Evolutionary conservation across 2,329 filamentous ascomycete species (phyloP), one percentile per base, ranked within the genome.

Genomic region (Fusarium temperatum): DNA sequence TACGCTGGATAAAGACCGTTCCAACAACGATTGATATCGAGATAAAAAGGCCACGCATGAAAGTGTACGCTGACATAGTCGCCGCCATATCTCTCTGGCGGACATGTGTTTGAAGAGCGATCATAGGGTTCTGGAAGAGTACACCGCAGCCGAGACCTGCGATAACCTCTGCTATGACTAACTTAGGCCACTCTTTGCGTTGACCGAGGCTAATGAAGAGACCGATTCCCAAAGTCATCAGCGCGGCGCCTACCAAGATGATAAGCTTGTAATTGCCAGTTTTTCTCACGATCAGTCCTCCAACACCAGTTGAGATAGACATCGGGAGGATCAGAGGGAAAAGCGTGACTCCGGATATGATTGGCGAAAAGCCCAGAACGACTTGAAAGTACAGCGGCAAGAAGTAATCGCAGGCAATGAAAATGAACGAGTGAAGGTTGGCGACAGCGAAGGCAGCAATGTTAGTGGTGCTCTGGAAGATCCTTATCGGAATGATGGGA

Each of bases 361-460:
- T 89, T 0, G 94, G 91, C 0, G 87, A 86, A 8, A 90, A 89
- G 44, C 92, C 88, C 36, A 94, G 86, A 54, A 93, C 90, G 51
- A 91, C 88, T 81, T 96, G 94, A 81, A 95, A 96, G 84, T 97
- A 98, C 5, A 97, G 86, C 0, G 94, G 94, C 5, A 96, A 85
- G 82, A 93, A 96, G 85, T 95, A 96, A 69, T 89, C 89, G 35
- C 89, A 90, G 0, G 92, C 89, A 75, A 95, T 94, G 84, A 95
- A 96, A 68, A 92, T 90, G 73, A 92, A 89, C 38, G 91, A 91
- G 81, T 97, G 94, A 70, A 89, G 87, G 83, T 94, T 94, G 73
- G 91, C 91, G 39, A 93, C 86, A 4, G 84, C 81, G 20, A 95
- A 89, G 3, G 90, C 86, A 8, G 92, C 90, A 28, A 92, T 79